These are phyloP conservation scores for Saxophila tyrrhenica DNA, from an alignment of 495 filamentous ascomycete genomes.

Conservation along the genomic window DNA sequence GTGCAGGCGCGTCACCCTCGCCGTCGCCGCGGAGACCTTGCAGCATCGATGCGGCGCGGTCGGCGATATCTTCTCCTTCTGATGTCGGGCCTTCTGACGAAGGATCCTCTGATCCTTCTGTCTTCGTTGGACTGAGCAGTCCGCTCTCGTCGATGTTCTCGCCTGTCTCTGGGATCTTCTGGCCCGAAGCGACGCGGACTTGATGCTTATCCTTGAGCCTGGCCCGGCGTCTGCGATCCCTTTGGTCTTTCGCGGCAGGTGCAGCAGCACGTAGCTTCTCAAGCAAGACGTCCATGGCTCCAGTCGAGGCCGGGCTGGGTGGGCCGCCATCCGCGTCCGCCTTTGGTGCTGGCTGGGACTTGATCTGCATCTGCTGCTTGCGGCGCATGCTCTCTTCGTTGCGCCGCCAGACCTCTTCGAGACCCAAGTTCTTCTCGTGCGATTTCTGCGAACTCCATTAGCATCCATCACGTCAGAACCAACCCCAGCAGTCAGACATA, in stretches of 20 bases:
- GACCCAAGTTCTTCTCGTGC: slow-evolving; percentile 72
- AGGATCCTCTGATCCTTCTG: slow-evolving; percentile 27
- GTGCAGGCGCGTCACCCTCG: slow-evolving; percentile 29
- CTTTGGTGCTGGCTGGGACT: slow-evolving; percentile 41
- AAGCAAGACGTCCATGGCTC: slow-evolving; percentile 93
- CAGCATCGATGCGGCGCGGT: slow-evolving; percentile 70
- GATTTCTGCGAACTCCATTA: slow-evolving; percentile 52
- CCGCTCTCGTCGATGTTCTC: slow-evolving; percentile 27
- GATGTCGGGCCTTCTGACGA: slow-evolving; percentile 27
- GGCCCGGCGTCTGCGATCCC: slow-evolving; percentile 77
- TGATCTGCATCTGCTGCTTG: slow-evolving; percentile 39
- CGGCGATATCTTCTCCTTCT: slow-evolving; percentile 65
- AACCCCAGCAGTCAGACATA: slow-evolving; percentile 26
- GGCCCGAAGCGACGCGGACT: slow-evolving; percentile 79
- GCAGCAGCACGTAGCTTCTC: slow-evolving; percentile 91
- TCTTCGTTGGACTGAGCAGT: slow-evolving; percentile 18
- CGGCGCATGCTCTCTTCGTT: slow-evolving; percentile 87
- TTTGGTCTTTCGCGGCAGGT: slow-evolving; percentile 73
- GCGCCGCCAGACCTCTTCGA: slow-evolving; percentile 72
- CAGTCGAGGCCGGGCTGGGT: slow-evolving; percentile 62
- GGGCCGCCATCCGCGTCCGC: slow-evolving; percentile 30
- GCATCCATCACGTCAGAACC: not conserved
- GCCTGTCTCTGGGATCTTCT: slow-evolving; percentile 62
- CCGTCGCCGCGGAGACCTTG: slow-evolving; percentile 58
- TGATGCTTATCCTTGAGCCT: slow-evolving; percentile 84